These are phyloP conservation scores for Aotearoamyces nothofagi DNA, from an alignment of 2,329 filamentous ascomycete genomes.

Conservation along the genomic window DNA sequence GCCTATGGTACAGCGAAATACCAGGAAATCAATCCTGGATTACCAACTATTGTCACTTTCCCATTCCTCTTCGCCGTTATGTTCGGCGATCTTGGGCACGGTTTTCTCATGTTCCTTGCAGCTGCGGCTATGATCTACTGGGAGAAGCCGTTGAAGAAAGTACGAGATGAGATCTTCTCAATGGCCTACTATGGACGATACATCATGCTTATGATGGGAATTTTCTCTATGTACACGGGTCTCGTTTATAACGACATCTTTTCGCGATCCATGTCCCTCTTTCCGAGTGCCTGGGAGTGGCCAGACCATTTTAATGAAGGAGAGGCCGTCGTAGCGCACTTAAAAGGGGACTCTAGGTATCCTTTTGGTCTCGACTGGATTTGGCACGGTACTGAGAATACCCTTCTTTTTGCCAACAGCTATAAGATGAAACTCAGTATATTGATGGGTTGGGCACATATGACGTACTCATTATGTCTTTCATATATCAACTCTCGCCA, in stretches of 20 bases:
- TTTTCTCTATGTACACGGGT: constrained; percentile 94
- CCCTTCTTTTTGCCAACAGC: constrained; percentile 90
- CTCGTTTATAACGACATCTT: constrained; percentile 97
- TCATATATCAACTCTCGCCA: constrained; percentile 87
- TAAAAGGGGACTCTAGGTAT: constrained; percentile 67
- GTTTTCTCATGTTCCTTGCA: constrained; percentile 71
- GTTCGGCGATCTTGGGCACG: constrained; percentile 97
- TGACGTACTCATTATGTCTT: constrained; percentile 95
- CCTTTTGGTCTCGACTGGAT: constrained; percentile 92
- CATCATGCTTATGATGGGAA: constrained; percentile 95
- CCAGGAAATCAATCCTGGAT: constrained; percentile 87
- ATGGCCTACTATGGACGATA: constrained; percentile 99
- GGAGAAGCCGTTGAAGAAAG: constrained; percentile 86
- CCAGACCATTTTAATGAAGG: constrained; percentile 53
- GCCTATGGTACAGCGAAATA: constrained; percentile 97
- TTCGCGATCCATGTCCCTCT: constrained; percentile 81
- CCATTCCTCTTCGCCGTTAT: constrained; percentile 99
- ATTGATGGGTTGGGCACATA: constrained; percentile 90
- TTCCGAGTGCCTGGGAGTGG: constrained; percentile 80
- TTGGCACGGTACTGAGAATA: constrained; percentile 94
- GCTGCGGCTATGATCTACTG: constrained; percentile 91
- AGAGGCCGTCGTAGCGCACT: constrained; percentile 45
- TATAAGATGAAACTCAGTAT: constrained; percentile 99
- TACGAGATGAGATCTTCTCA: constrained; percentile 81
- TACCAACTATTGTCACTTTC: constrained; percentile 93